Conservation (phyloP, 208 protist species). For the Dictyostelium gargantuum region DNA sequence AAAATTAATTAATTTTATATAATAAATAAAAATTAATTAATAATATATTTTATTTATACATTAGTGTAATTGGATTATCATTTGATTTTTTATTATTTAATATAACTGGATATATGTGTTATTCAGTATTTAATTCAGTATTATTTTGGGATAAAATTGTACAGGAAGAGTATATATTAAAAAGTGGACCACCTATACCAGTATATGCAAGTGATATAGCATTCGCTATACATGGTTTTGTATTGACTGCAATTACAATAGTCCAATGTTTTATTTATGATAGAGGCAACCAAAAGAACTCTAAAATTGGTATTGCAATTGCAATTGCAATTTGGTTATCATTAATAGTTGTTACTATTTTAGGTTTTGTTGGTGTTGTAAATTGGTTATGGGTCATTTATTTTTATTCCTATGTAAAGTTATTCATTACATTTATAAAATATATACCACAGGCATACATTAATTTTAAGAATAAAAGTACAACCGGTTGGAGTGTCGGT, state of each 20-base stretch:
- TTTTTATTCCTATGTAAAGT: conserved; percentile 43
- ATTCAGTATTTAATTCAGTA: conserved; percentile 53
- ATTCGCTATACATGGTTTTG: conserved; percentile 59
- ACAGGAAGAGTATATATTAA: conserved; percentile 7
- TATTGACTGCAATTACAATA: conserved; percentile 77
- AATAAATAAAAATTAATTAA: not conserved
- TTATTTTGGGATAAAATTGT: conserved; percentile 18
- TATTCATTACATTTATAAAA: conserved; percentile 68
- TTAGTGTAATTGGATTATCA: conserved; percentile 55
- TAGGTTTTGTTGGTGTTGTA: conserved; percentile 70
- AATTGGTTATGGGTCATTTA: conserved; percentile 30
- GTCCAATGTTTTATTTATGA: conserved; percentile 87
- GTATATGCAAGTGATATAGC: conserved; percentile 53
- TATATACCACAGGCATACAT: conserved; percentile 65
- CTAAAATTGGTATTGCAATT: conserved; percentile 89
- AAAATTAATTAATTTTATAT: not conserved
- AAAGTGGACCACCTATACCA: conserved; percentile 18
- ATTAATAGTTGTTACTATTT: conserved; percentile 85
- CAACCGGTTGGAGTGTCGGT: conserved; percentile 54
- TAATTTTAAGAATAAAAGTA: conserved; percentile 51
- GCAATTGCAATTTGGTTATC: conserved; percentile 86
- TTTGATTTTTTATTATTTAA: conserved; percentile 69
- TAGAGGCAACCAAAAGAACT: conserved; percentile 88
- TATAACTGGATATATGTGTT: conserved; percentile 61
- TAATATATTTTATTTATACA: not conserved